phyloP scores from a whole-genome alignment of 164 flowering plant genomes.

The Magnolia kwangsiensis region DNA sequence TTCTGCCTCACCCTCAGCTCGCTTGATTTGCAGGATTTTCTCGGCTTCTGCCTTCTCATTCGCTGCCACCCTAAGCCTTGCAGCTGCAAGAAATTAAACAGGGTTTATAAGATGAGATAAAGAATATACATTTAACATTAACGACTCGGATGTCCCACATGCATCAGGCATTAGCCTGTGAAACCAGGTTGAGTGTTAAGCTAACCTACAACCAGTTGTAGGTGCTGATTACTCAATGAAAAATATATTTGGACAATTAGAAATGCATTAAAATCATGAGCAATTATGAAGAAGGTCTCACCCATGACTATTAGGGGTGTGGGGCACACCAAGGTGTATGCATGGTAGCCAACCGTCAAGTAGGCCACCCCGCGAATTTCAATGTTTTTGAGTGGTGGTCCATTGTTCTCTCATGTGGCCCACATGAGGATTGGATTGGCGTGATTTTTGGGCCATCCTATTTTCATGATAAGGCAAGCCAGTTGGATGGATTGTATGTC shows the following conservation, averaged over 20 bases:
- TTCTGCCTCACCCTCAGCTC: constrained; percentile 62
- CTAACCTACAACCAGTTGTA: background rate
- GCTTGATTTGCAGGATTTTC: constrained; percentile 50
- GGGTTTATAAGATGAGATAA: background rate
- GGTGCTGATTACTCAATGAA: background rate
- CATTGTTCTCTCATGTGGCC: no score
- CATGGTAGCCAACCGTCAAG: no score
- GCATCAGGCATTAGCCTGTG: background rate
- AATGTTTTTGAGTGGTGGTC: no score
- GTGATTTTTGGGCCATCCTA: no score
- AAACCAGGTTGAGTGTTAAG: no score
- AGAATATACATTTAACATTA: background rate
- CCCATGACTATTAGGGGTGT: no score
- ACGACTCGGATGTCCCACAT: background rate
- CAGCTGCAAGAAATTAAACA: constrained; percentile 41
- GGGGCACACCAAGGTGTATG: no score
- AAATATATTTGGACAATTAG: background rate
- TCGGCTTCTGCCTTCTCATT: constrained; percentile 61
- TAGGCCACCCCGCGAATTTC: no score
- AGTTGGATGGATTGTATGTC: no score
- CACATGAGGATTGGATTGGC: no score
- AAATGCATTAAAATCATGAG: background rate
- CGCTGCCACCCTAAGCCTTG: constrained; percentile 56
- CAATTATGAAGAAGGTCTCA: background rate
- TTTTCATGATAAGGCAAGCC: no score